Evolutionary conservation across 176 grass and related monocot genomes (phyloP), one percentile per base, ranked within the genome.

Genomic region (Phoenix roebelenii): DNA sequence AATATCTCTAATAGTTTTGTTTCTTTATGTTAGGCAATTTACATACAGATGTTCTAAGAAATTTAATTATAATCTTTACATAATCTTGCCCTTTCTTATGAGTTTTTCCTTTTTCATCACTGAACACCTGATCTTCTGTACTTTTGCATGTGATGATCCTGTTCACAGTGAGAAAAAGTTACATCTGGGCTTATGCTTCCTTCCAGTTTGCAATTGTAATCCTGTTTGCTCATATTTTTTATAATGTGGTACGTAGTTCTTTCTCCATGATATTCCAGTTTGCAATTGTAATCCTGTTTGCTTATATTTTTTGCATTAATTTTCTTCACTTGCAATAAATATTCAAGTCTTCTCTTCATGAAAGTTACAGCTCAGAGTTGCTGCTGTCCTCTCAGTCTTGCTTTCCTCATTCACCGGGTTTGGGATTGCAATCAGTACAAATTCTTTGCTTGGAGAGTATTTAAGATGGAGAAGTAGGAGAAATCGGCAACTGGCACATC

Each of bases 161-260:
- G 35, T 44, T 44, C 10, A 44, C 35, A 98, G 93, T 98, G 60
- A 85, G 66, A 23, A 98, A 79, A 52, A 83, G 64, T 61, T 98
- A 92, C 73, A 67, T 92, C 18, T 98, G 93, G 93, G 87, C 87
- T 25, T 98, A 91, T 68, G 93, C 93, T 19, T 80, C 93, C 10
- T 98, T 92, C 72, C 93, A 98, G 57, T 98, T 98, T 89, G 93
- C 87, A 68, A 73, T 92, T 15, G 87, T 98, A 57, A 92, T 98
- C 66, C 63, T 98, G n/a, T 89, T 98, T 83, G 79, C 93, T 55
- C 87, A 98, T 66, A 76, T 92, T 55, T 98, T 98, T 74, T 98
- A 92, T 77, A 81, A 88, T 0, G 81, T 80, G 84, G 93, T 98
- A 88, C 18, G 87, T 44, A 44, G 0, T 64, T 50, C 29, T 72